phyloP scores from a whole-genome alignment of 441 rosid species.

The Croton setiger region DNA sequence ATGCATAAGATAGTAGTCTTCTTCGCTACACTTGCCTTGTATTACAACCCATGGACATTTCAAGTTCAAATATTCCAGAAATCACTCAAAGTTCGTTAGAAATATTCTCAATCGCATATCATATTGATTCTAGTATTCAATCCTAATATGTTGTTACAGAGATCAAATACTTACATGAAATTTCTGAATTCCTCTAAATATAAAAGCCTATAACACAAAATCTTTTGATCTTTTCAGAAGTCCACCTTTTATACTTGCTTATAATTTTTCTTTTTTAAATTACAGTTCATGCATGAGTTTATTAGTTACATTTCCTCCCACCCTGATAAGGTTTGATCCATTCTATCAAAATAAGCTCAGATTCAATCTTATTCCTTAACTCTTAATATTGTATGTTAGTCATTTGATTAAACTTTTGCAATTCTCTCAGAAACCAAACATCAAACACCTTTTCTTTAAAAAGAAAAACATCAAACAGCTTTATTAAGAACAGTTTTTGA shows the following conservation, averaged over 20 bases:
- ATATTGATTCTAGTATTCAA: neutral
- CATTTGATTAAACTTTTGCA: neutral
- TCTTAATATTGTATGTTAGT: neutral
- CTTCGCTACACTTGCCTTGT: neutral
- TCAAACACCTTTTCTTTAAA: neutral
- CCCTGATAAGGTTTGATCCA: neutral
- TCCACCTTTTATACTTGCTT: neutral
- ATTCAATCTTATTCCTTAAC: neutral
- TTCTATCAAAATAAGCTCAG: neutral
- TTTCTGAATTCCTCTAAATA: neutral
- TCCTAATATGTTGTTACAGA: neutral
- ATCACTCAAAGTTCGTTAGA: neutral
- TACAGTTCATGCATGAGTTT: neutral
- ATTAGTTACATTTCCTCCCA: neutral
- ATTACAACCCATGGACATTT: neutral
- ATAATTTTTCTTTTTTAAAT: neutral
- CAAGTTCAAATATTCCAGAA: neutral
- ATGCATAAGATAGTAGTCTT: neutral
- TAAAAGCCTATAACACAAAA: too few species aligned
- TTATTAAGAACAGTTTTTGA: neutral
- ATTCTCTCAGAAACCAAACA: neutral
- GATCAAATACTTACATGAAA: neutral
- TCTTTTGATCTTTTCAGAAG: neutral
- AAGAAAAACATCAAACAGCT: conserved; percentile 1
- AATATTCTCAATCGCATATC: neutral